These are phyloP conservation scores for Apophysomyces trapeziformis DNA, from an alignment of 371 early-diverging fungal genomes.

Conservation along the genomic window DNA sequence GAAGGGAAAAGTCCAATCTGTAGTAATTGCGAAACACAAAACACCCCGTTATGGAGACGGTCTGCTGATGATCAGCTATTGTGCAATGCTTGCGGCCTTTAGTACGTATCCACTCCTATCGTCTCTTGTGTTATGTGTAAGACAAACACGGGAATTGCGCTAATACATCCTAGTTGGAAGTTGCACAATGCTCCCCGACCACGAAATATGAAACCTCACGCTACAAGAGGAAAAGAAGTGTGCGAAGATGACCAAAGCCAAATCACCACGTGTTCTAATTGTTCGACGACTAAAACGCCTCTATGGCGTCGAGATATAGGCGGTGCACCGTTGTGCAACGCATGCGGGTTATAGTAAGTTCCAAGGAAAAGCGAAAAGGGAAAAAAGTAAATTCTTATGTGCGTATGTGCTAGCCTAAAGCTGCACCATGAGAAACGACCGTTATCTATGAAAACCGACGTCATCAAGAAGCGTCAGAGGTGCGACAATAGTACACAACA, in stretches of 20 bases:
- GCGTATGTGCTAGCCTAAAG: slow-evolving; percentile 18
- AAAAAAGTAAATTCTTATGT: not conserved
- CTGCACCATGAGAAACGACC: slow-evolving; percentile 46
- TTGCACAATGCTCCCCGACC: slow-evolving; percentile 79
- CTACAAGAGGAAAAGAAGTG: slow-evolving; percentile 10
- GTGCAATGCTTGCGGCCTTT: slow-evolving; percentile 98
- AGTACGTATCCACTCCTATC: slow-evolving; percentile 46
- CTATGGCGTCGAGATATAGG: slow-evolving; percentile 89
- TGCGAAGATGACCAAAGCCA: slow-evolving; percentile 24
- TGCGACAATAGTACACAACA: slow-evolving; percentile 44
- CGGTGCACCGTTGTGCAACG: slow-evolving; percentile 87
- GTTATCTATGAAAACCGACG: slow-evolving; percentile 73
- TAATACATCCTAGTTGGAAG: slow-evolving; percentile 43
- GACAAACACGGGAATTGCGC: slow-evolving; percentile 5
- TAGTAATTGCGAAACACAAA: slow-evolving; percentile 87
- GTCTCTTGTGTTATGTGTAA: slow-evolving; percentile 1
- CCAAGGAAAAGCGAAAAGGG: not conserved
- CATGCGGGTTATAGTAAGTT: slow-evolving; percentile 90
- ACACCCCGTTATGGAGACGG: slow-evolving; percentile 96
- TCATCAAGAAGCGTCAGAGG: slow-evolving; percentile 81
- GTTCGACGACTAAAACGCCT: slow-evolving; percentile 83
- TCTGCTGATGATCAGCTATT: slow-evolving; percentile 81
- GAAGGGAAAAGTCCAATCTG: slow-evolving; percentile 54
- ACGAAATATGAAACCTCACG: slow-evolving; percentile 37
- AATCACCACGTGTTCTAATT: slow-evolving; percentile 76